phyloP scores from a whole-genome alignment of 495 filamentous ascomycete species.

The Haplographium delicatum region DNA sequence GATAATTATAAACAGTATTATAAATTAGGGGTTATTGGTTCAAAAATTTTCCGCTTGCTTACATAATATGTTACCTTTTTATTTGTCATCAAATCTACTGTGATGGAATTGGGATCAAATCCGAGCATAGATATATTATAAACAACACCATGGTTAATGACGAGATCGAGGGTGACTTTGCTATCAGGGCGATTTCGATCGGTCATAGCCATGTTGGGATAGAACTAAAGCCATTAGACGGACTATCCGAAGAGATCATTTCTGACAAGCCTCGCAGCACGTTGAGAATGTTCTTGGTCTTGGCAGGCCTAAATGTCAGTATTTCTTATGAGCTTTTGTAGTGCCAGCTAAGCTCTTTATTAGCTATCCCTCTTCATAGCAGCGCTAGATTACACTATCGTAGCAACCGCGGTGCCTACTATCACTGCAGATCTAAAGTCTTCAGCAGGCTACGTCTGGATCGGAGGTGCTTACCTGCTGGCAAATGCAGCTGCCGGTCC shows the following conservation, averaged over 20 bases:
- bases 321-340: neutral
- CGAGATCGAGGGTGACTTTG: too few species aligned
- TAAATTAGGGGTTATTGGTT: too few species aligned
- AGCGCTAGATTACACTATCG: constrained; percentile 51
- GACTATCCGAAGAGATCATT: neutral
- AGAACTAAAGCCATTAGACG: too few species aligned
- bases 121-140: too few species aligned
- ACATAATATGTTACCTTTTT: too few species aligned
- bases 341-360: neutral
- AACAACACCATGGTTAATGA: too few species aligned
- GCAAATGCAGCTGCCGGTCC: constrained; percentile 36
- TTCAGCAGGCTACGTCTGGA: constrained; percentile 58
- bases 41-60: too few species aligned
- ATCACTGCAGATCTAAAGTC: constrained; percentile 53
- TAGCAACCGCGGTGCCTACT: constrained; percentile 56
- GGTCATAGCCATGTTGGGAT: too few species aligned
- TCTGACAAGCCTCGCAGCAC: constrained; percentile 1
- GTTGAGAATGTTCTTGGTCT: neutral
- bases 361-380: constrained; percentile 41
- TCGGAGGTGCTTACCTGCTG: constrained; percentile 57
- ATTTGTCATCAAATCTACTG: too few species aligned
- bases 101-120: too few species aligned
- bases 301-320: neutral
- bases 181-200: too few species aligned
- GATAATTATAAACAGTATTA: too few species aligned